phyloP scores from a whole-genome alignment of 1,284 basidiomycete species.

The Puccinia polysora region DNA sequence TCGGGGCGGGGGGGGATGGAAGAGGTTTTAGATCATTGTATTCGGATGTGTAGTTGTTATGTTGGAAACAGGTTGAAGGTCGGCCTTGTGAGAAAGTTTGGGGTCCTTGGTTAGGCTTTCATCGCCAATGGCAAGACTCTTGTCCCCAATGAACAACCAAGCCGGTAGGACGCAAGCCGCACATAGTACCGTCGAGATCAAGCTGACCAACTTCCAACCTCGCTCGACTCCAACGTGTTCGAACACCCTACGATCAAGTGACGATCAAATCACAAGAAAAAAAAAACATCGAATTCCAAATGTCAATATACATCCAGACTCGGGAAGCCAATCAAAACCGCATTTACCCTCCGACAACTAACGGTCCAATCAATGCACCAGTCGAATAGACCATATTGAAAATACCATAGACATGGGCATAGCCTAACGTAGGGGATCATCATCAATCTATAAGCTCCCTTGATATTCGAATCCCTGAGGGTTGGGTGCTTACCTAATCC shows the following conservation, averaged over 20 bases:
- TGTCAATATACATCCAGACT: neutral
- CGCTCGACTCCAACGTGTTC: neutral
- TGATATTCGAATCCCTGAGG: neutral
- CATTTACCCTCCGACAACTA: slow-evolving; percentile 32
- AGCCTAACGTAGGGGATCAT: slow-evolving; percentile 10
- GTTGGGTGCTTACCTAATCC: slow-evolving; percentile 18
- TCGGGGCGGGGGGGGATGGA: too few species aligned
- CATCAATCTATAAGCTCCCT: too few species aligned
- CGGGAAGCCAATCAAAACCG: neutral
- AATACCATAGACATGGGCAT: slow-evolving; percentile 34
- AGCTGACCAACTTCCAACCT: slow-evolving; percentile 10
- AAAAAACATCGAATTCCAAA: neutral
- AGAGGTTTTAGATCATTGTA: too few species aligned
- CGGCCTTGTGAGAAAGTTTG: neutral
- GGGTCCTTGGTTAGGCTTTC: neutral
- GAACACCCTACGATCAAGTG: neutral
- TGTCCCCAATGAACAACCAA: slow-evolving; percentile 5
- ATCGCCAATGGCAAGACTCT: neutral
- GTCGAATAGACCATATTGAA: slow-evolving; percentile 33
- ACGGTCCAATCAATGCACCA: slow-evolving; percentile 15
- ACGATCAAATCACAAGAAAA: neutral
- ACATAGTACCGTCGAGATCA: slow-evolving; percentile 1
- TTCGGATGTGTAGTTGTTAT: too few species aligned
- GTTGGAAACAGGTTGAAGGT: too few species aligned
- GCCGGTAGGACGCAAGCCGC: slow-evolving; percentile 10